These are phyloP conservation scores for Toxicodendron radicans DNA, from an alignment of 345 rosid species.

Conservation along the genomic window DNA sequence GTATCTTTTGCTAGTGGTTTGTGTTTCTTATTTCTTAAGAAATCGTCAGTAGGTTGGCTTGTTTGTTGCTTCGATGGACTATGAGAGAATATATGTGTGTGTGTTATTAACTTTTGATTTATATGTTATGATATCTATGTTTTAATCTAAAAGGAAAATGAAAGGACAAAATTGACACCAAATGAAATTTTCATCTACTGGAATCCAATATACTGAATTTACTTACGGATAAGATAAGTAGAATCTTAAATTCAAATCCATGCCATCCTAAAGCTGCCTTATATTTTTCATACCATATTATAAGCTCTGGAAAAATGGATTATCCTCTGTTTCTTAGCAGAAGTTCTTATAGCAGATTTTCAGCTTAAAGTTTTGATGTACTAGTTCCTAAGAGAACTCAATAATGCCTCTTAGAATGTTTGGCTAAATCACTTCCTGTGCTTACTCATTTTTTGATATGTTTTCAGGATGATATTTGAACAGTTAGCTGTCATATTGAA, in stretches of 20 bases:
- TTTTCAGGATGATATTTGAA: not conserved
- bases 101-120: no score
- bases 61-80: not conserved
- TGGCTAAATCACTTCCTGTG: not conserved
- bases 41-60: not conserved
- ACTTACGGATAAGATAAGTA: not conserved
- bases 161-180: not conserved
- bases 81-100: not conserved
- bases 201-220: not conserved
- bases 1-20: not conserved
- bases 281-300: not conserved
- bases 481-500: not conserved
- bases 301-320: not conserved
- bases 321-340: not conserved
- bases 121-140: no score
- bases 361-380: not conserved
- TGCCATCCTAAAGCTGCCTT: not conserved
- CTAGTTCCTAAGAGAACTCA: not conserved
- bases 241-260: not conserved
- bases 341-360: not conserved
- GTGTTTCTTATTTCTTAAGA: not conserved
- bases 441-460: not conserved
- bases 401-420: not conserved
- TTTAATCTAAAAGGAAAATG: no score
- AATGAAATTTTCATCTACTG: not conserved